Percentiles rank a stretch among this genome's conserved stretches.
These are phyloP conservation scores for Arachis stenosperma DNA, from an alignment of 306 rosid species.

Conservation along the genomic window DNA sequence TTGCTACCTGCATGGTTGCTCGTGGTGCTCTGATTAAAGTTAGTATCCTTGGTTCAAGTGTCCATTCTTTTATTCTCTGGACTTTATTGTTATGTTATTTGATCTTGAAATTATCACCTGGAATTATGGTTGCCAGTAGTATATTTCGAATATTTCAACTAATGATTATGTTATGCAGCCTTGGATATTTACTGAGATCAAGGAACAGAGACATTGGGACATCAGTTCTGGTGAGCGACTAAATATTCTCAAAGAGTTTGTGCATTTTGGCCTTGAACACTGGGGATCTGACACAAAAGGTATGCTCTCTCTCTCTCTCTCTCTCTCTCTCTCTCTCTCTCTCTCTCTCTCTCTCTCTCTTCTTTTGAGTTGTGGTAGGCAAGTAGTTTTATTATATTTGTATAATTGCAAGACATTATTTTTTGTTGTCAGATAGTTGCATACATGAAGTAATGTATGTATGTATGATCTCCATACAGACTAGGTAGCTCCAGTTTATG, in stretches of 20 bases:
- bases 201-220: constrained; percentile 97
- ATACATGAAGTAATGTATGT: background rate
- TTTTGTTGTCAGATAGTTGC: background rate
- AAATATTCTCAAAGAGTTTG: constrained; percentile 77
- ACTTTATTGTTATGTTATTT: constrained; percentile 27
- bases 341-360: too few relatives aligned
- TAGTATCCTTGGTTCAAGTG: constrained; percentile 39
- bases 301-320: constrained; percentile 10
- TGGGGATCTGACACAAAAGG: constrained; percentile 99
- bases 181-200: constrained; percentile 92
- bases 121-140: background rate
- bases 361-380: background rate
- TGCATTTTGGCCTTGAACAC: constrained; percentile 80
- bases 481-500: background rate
- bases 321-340: too few relatives aligned
- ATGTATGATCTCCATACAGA: constrained; percentile 1
- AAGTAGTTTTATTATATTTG: constrained; percentile 23
- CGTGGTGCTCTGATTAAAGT: constrained; percentile 93
- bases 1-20: constrained; percentile 85
- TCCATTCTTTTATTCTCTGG: constrained; percentile 19
- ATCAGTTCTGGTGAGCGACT: constrained; percentile 89
- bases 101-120: constrained; percentile 7
- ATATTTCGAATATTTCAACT: constrained; percentile 16
- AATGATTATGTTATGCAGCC: constrained; percentile 64
- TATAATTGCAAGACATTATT: background rate